These are phyloP conservation scores for Xenoacremonium recifei DNA, from an alignment of 2,329 filamentous ascomycete genomes.

Conservation along the genomic window DNA sequence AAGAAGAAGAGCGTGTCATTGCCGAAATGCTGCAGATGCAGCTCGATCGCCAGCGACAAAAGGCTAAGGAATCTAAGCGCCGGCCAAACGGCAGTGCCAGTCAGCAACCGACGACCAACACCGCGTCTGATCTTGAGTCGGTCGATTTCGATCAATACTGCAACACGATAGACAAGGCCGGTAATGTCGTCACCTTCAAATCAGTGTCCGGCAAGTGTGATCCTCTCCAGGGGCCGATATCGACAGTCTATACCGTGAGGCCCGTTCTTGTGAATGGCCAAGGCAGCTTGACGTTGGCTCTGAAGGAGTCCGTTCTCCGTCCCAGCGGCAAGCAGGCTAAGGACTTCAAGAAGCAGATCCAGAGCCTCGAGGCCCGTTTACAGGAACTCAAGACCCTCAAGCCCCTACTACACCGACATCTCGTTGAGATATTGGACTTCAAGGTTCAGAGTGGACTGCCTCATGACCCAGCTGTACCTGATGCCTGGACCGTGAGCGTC, in stretches of 20 bases:
- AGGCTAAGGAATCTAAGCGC: slow-evolving; percentile 62
- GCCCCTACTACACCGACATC: slow-evolving; percentile 69
- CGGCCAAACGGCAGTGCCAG: slow-evolving; percentile 38
- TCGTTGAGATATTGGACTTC: slow-evolving; percentile 80
- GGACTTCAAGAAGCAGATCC: slow-evolving; percentile 72
- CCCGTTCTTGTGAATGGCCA: slow-evolving; percentile 59
- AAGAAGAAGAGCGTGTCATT: slow-evolving; percentile 69
- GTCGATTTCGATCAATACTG: slow-evolving; percentile 68
- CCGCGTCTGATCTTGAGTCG: slow-evolving; percentile 27
- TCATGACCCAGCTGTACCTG: slow-evolving; percentile 33
- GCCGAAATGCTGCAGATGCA: slow-evolving; percentile 72
- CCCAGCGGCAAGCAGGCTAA: slow-evolving; percentile 56
- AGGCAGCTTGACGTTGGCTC: slow-evolving; percentile 61
- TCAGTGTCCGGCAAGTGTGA: slow-evolving; percentile 69
- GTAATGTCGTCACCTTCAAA: slow-evolving; percentile 66
- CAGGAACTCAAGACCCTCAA: slow-evolving; percentile 74
- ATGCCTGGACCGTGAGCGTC: slow-evolving; percentile 70
- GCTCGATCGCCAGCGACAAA: slow-evolving; percentile 63
- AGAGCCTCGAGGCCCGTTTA: slow-evolving; percentile 73
- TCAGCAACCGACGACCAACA: slow-evolving; percentile 25
- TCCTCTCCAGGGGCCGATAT: slow-evolving; percentile 63
- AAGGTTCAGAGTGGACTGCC: slow-evolving; percentile 63
- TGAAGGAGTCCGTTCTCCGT: slow-evolving; percentile 68
- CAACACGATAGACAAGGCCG: slow-evolving; percentile 60
- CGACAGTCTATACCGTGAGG: slow-evolving; percentile 69